These are phyloP conservation scores for Helotiales sp. DNA, from an alignment of 2,329 filamentous ascomycete genomes.

Conservation along the genomic window DNA sequence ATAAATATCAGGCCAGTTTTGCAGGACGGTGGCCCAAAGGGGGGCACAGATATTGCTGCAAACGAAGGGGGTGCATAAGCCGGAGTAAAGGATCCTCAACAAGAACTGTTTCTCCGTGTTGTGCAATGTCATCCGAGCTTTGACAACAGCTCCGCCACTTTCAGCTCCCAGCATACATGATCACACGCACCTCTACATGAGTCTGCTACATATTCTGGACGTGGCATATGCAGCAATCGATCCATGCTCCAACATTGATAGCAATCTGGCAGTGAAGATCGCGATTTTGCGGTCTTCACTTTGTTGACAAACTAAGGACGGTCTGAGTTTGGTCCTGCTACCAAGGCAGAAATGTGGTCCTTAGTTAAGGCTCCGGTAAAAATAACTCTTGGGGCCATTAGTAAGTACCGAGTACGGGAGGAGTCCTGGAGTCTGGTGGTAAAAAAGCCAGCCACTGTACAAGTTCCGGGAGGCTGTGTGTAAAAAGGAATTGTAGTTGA, in stretches of 20 bases:
- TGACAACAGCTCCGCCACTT: neutral
- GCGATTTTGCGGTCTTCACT: neutral
- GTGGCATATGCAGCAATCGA: neutral
- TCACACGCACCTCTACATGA: neutral
- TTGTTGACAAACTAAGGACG: neutral
- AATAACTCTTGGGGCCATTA: neutral
- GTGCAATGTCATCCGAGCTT: neutral
- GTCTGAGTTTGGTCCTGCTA: neutral
- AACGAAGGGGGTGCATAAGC: no score
- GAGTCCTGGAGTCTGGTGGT: neutral
- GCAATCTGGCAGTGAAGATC: neutral
- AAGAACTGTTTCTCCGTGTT: neutral
- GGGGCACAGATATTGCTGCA: no score
- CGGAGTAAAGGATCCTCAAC: no score
- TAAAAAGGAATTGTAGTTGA: neutral
- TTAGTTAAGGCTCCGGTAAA: neutral
- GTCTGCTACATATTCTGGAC: neutral
- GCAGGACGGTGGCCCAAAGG: neutral
- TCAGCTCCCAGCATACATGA: neutral
- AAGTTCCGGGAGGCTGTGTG: neutral
- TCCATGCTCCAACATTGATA: neutral
- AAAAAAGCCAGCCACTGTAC: neutral
- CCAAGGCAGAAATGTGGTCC: neutral
- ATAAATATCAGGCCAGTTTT: neutral
- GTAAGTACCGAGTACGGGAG: neutral